Evolutionary conservation across 2,329 filamentous ascomycete genomes (phyloP), one percentile per base, ranked within the genome.

Genomic region (Pseudogymnoascus sp.): DNA sequence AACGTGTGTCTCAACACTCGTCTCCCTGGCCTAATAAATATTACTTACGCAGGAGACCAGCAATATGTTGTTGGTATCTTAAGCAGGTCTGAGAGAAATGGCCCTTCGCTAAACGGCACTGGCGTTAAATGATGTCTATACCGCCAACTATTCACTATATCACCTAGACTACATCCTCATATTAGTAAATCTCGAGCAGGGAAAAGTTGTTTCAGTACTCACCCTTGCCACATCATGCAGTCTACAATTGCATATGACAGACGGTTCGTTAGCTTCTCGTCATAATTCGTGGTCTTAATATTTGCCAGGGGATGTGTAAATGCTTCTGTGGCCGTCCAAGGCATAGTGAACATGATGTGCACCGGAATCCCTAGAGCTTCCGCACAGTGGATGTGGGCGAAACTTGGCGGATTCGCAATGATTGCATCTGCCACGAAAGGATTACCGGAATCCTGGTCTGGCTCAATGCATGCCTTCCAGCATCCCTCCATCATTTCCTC

Each of bases 391-490:
- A 84, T 75, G 69, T 84, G 82, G 2, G 80, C 80, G 70, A 69
- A 72, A 43, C 69, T 68, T 2, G 68, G 68, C 25, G 71, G 70
- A 45, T 70, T 71, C 5, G 71, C 69, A 10, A 72, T 67, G 16
- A 72, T 70, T 21, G 68, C 65, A 37, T 72, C 70, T n/a, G 70
- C 71, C 11, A 72, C 70, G 36, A 72, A 70, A n/a, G 66, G 67
- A 7, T n/a, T n/a, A 10, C 60, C 23, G 2, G 67, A 65, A 16
- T 28, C 23, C 10, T 62, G 61, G 62, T 72, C 70, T 2, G 76
- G 72, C 73, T 95, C 88, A 68, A 90, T 88, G 72, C 91, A 96
- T 0, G 90, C 91, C 68, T 86, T 81, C 92, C 92, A 96, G 71
- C 90, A 93, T 0, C 92, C 91, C 25, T 88, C 79, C 14, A 96